phyloP scores from a whole-genome alignment of 495 filamentous ascomycete genomes.

The Annulohypoxylon nitens region DNA sequence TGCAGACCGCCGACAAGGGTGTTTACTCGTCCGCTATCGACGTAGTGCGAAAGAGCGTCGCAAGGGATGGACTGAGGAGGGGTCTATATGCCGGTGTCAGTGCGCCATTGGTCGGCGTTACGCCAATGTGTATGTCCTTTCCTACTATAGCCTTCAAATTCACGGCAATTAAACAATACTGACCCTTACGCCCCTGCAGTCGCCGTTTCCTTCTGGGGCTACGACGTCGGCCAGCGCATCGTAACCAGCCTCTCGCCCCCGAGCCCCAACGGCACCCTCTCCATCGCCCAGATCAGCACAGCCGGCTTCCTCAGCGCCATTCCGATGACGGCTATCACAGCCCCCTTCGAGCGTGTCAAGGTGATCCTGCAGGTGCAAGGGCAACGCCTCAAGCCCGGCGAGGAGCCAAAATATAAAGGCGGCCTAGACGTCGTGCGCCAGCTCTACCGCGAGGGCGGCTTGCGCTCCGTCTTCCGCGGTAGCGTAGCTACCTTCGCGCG shows the following conservation, averaged over 20 bases:
- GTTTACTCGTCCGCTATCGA: conserved; percentile 92
- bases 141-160: neutral
- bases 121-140: conserved; percentile 90
- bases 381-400: conserved; percentile 87
- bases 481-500: conserved; percentile 90
- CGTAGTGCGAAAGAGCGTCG: conserved; percentile 87
- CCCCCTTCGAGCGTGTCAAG: conserved; percentile 98
- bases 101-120: conserved; percentile 93
- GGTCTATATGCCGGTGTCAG: conserved; percentile 98
- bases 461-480: conserved; percentile 92
- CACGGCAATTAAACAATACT: neutral
- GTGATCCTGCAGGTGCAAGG: conserved; percentile 98
- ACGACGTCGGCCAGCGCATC: conserved; percentile 92
- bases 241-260: conserved; percentile 77
- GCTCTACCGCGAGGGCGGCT: conserved; percentile 90
- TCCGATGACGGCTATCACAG: conserved; percentile 97
- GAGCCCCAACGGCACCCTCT: conserved; percentile 73
- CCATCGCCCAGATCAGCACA: conserved; percentile 87
- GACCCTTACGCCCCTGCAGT: conserved; percentile 65
- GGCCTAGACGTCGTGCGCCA: conserved; percentile 95
- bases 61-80: conserved; percentile 83
- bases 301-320: conserved; percentile 98
- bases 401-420: conserved; percentile 93
- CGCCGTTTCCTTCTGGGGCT: conserved; percentile 99
- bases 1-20: conserved; percentile 95